Evolutionary conservation across 371 early-diverging fungal species (phyloP), one percentile per base, ranked within the genome.

Genomic region (Syncephalastrum monosporum): DNA sequence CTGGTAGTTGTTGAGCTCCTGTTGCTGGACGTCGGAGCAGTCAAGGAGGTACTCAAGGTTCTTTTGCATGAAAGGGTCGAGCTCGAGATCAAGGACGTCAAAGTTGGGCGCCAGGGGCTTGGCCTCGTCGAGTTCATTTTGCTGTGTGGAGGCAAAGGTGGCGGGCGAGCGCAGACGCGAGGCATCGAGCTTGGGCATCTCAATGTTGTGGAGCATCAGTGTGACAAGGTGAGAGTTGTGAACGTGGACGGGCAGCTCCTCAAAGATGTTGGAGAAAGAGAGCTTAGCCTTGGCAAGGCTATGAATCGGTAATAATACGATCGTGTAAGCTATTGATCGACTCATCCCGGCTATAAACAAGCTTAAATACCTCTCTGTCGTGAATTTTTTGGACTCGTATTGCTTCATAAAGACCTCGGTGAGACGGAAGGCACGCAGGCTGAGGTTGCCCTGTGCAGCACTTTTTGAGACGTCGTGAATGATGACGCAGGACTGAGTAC

Each of bases 1-100:
- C 63, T 90, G 90, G 75, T 92, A 93, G 73, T 91, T 88, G 86
- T 91, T 90, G 61, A 92, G 91, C 70, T 95, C 93, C 71, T 91
- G 92, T 55, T 86, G 89, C 62, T 94, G 90, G 25, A 90, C 91
- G 60, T 96, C 98, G 33, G 94, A 84, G 17, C 93, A 84, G 41
- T 96, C 95, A 66, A 88, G 79, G 53, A 97, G 80, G 50, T 84
- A 79, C 75, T 95, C 94, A 50, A 96, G 76, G 75, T 93, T 92
- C 79, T 91, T 92, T 75, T 90, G 89, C 58, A 96, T 82, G 69
- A 86, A 91, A 5, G 86, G 83, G 59, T 91, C 90, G 53, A 87
- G 72, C 68, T 85, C 87, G 55, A 95, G 81, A 55, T 91, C 94
- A 43, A 95, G 85, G 15, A 86, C 81, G 59, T 87, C 91, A 65